Conservation (phyloP, 495 filamentous ascomycete genomes). For the Choiromyces venosus region DNA sequence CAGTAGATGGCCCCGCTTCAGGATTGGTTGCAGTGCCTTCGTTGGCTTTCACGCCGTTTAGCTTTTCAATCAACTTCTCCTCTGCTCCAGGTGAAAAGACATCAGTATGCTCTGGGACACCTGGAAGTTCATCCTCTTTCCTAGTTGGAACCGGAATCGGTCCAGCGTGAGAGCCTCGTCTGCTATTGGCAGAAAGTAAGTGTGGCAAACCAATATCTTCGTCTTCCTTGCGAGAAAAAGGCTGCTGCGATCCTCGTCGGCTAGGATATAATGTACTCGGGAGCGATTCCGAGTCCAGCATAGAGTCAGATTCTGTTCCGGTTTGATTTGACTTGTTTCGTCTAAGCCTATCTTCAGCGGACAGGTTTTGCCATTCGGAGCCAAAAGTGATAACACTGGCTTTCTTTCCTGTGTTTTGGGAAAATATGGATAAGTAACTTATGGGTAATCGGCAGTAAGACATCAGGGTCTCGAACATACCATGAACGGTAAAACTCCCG, state of each 20-base stretch:
- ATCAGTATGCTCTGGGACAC: conserved; percentile 31
- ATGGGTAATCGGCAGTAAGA: conserved; percentile 7
- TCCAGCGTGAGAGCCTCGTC: conserved; percentile 29
- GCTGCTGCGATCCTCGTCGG: conserved; percentile 29
- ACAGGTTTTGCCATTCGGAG: conserved; percentile 77
- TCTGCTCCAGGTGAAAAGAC: conserved; percentile 23
- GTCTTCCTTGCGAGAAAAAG: conserved; percentile 15
- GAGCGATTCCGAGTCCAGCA: conserved; percentile 28
- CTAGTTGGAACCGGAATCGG: conserved; percentile 18
- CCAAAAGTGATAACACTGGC: conserved; percentile 93
- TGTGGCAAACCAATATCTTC: conserved; percentile 27
- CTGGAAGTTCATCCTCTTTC: conserved; percentile 31
- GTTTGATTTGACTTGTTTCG: conserved; percentile 30
- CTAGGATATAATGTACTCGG: conserved; percentile 22
- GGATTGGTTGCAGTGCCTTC: conserved; percentile 16
- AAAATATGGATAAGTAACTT: conserved; percentile 11
- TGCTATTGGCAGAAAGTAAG: conserved; percentile 23
- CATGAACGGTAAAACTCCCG: conserved; percentile 90
- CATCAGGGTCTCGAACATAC: conserved; percentile 26
- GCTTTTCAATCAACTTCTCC: conserved; percentile 31
- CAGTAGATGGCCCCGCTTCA: conserved; percentile 13
- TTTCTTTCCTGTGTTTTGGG: conserved; percentile 62
- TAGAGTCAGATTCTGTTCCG: conserved; percentile 30
- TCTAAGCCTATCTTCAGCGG: conserved; percentile 58
- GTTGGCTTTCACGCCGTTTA: conserved; percentile 32